Conservation (phyloP, 208 protist genomes). For the Trypanosoma caninum region DNA sequence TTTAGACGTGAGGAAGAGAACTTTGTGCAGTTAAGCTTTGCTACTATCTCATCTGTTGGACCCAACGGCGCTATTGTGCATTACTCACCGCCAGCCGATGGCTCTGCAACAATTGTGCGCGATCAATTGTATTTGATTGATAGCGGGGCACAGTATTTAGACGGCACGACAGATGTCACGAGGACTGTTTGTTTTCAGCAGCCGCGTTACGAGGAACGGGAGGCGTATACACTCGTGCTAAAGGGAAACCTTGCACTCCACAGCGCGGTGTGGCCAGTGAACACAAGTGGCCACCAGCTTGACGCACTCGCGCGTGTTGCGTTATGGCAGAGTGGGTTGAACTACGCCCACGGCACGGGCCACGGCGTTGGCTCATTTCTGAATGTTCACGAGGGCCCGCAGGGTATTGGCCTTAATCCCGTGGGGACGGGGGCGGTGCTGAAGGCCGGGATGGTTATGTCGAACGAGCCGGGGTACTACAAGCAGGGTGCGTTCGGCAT, state of each 20-base stretch:
- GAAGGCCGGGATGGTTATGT: slow-evolving; percentile 63
- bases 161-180: slow-evolving; percentile 97
- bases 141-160: slow-evolving; percentile 94
- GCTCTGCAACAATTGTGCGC: slow-evolving; percentile 50
- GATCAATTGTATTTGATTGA: slow-evolving; percentile 94
- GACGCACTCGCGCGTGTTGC: slow-evolving; percentile 88
- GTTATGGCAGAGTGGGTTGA: slow-evolving; percentile 93
- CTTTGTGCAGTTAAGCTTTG: slow-evolving; percentile 92
- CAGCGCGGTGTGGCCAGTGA: slow-evolving; percentile 82
- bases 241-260: slow-evolving; percentile 93
- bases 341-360: slow-evolving; percentile 96
- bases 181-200: slow-evolving; percentile 92
- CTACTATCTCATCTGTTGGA: slow-evolving; percentile 89
- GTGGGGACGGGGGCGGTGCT: slow-evolving; percentile 52
- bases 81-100: slow-evolving; percentile 75
- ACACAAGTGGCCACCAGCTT: slow-evolving; percentile 70
- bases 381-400: slow-evolving; percentile 96
- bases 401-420: slow-evolving; percentile 62
- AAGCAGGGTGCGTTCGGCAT: slow-evolving; percentile 96
- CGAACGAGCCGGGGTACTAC: slow-evolving; percentile 97
- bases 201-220: slow-evolving; percentile 55
- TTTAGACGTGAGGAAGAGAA: slow-evolving; percentile 70
- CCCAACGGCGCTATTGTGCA: slow-evolving; percentile 95
- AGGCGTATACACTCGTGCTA: slow-evolving; percentile 95
- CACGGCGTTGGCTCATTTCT: slow-evolving; percentile 97